phyloP scores from a whole-genome alignment of 345 rosid species.

The Salix udensis region DNA sequence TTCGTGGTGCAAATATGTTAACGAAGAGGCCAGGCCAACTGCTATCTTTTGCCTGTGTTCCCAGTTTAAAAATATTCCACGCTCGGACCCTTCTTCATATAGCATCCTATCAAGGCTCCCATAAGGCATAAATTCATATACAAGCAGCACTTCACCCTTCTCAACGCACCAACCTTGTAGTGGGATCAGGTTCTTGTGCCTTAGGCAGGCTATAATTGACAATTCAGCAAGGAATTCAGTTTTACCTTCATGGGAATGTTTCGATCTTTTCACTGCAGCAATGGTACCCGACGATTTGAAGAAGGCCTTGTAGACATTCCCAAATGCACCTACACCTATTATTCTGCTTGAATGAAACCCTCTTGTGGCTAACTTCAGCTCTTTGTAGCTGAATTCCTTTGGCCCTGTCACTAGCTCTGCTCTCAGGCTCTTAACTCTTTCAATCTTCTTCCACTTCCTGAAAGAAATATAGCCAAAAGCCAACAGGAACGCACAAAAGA shows the following conservation, averaged over 20 bases:
- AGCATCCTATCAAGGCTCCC: slow-evolving; percentile 84
- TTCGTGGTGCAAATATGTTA: slow-evolving; percentile 81
- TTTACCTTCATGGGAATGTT: slow-evolving; percentile 74
- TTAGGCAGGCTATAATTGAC: slow-evolving; percentile 77
- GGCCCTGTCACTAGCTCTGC: slow-evolving; percentile 70
- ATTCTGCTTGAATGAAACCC: slow-evolving; percentile 84
- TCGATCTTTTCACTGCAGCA: slow-evolving; percentile 85
- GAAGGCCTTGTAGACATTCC: slow-evolving; percentile 77
- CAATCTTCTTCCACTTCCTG: slow-evolving; percentile 53
- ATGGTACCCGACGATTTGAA: slow-evolving; percentile 50
- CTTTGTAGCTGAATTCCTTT: slow-evolving; percentile 68
- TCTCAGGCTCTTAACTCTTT: slow-evolving; percentile 49
- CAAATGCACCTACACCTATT: slow-evolving; percentile 81
- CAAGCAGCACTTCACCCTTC: slow-evolving; percentile 78
- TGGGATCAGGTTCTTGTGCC: slow-evolving; percentile 90
- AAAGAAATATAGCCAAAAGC: slow-evolving; percentile 60
- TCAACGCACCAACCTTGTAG: slow-evolving; percentile 92
- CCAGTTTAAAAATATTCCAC: slow-evolving; percentile 54
- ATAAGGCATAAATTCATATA: slow-evolving; percentile 88
- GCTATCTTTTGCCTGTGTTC: slow-evolving; percentile 64
- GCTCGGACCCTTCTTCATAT: slow-evolving; percentile 45
- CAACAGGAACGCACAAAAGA: slow-evolving; percentile 57
- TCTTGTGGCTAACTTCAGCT: slow-evolving; percentile 63
- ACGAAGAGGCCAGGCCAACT: slow-evolving; percentile 72
- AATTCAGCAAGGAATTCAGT: slow-evolving; percentile 82